Conservation (phyloP, 2,329 filamentous ascomycete genomes). For the Cladosporium sp. region DNA sequence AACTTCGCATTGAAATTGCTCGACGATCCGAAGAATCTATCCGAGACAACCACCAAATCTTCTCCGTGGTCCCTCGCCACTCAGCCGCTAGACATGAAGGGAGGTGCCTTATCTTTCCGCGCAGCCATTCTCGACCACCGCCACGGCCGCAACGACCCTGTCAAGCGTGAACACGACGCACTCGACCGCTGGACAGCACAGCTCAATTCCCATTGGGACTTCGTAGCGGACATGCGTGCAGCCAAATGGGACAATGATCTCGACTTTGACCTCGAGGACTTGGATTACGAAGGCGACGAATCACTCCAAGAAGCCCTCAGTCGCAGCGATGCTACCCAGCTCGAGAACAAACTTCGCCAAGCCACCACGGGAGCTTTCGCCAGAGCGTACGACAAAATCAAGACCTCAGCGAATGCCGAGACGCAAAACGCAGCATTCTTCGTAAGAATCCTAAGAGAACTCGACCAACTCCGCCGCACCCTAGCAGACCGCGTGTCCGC, state of each 20-base stretch:
- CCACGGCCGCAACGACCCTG: constrained; percentile 65
- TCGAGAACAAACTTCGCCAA: constrained; percentile 36
- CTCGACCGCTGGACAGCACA: constrained; percentile 72
- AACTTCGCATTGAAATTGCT: constrained; percentile 6
- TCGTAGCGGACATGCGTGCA: constrained; percentile 61
- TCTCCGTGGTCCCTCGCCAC: constrained; percentile 26
- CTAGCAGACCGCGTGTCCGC: constrained; percentile 18
- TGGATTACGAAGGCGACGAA: constrained; percentile 60
- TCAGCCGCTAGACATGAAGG: constrained; percentile 21
- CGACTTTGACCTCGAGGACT: constrained; percentile 61
- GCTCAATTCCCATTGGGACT: constrained; percentile 60
- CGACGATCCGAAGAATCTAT: not conserved
- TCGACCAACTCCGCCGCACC: constrained; percentile 60
- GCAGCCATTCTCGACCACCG: constrained; percentile 63
- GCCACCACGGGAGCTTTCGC: constrained; percentile 17
- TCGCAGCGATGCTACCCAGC: constrained; percentile 62
- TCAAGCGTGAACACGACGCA: constrained; percentile 56
- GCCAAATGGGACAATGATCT: constrained; percentile 73
- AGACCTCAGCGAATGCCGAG: constrained; percentile 4
- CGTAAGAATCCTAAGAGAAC: constrained; percentile 67
- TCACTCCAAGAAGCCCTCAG: constrained; percentile 63
- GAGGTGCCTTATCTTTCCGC: constrained; percentile 54
- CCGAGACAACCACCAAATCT: not conserved
- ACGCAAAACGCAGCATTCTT: constrained; percentile 47
- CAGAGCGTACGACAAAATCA: constrained; percentile 16